Evolutionary conservation across 2,329 filamentous ascomycete genomes (phyloP).

Genomic region (Madurella mycetomatis): DNA sequence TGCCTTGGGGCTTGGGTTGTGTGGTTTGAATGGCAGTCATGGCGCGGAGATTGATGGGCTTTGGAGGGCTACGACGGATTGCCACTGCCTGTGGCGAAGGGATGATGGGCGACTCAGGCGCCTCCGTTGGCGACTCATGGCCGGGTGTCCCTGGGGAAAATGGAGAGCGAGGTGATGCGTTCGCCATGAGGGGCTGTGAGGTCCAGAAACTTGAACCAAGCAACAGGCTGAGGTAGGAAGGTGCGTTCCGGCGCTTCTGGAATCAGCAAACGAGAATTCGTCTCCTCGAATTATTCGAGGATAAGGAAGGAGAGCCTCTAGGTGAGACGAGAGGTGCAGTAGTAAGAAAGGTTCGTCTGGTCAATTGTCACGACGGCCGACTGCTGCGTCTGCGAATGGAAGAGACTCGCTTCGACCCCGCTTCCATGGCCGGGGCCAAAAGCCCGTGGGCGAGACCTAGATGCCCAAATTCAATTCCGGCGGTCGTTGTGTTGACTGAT

Average conservation of each 20-base stretch:
- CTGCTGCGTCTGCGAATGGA: not conserved
- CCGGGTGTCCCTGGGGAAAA: constrained; percentile 13
- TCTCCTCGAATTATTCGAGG: no score
- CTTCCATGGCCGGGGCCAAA: constrained; percentile 3
- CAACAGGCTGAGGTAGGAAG: not conserved
- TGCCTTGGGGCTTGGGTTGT: constrained; percentile 14
- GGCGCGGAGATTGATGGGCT: constrained; percentile 9
- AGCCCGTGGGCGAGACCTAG: constrained; percentile 2
- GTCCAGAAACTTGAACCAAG: not conserved
- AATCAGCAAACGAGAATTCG: no score
- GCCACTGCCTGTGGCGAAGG: constrained; percentile 12
- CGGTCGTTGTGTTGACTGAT: constrained; percentile 11
- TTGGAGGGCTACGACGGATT: constrained; percentile 6
- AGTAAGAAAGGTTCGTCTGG: not conserved
- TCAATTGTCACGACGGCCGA: not conserved
- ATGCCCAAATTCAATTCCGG: constrained; percentile 13
- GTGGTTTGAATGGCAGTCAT: constrained; percentile 17
- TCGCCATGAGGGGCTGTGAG: constrained; percentile 18
- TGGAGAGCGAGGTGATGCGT: constrained; percentile 12
- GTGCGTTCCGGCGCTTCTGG: not conserved
- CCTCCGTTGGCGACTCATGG: constrained; percentile 13
- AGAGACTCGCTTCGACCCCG: constrained; percentile 6
- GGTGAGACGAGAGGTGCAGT: no score
- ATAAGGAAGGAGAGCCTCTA: no score
- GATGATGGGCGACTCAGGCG: constrained; percentile 20